Base-by-base conservation (phyloP, 2,329 filamentous ascomycete genomes). In the Fusarium fracticaudum region DNA sequence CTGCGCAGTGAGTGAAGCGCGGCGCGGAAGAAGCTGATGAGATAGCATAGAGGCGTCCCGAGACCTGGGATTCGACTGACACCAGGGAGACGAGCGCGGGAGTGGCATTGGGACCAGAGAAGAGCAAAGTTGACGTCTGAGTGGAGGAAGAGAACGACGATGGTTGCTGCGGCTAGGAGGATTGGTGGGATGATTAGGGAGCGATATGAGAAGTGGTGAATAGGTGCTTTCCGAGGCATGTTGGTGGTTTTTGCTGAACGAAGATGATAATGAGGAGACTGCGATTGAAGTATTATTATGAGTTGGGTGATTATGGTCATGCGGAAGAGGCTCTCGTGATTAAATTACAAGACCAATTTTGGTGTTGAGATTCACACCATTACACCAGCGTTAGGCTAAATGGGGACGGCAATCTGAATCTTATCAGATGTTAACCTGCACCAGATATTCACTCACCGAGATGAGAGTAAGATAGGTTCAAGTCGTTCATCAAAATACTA, bases 101-200 rank as follows among this genome's bases (percentile, higher is more conserved):
- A 81, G 77, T 88, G 85, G 79, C 87, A 89, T 74, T 88, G 87
- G 48, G 86, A 88, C 81, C 85, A 88, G 67, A 89, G 85, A 70
- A 88, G 81, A 24, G 85, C 84, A 63, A 85, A 81, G 82, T 88
- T 87, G 78, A 87, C 83, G 79, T 88, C 86, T 47, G 84, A 83
- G 78, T 86, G 83, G 37, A 82, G 64, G 72, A 87, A 85, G 74
- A 89, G 84, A 33, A 80, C 74, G 70, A 80, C 63, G 35, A 80
- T 80, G 8, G 86, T 87, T 45, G 81, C 77, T 65, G 85, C 48
- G 73, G 86, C 83, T 60, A 89, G 82, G 37, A 88, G 77, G 54
- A 87, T 80, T 15, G 87, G 84, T 6, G 86, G 78, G 48, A 89
- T 84, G n/a, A 87, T 79, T 41, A 90, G 80, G 78, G 87, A 87